Percentiles rank a stretch among this genome's conserved stretches.
phyloP scores from a whole-genome alignment of 1,139 yeast species.

The Lodderomyces jiufengensis region DNA sequence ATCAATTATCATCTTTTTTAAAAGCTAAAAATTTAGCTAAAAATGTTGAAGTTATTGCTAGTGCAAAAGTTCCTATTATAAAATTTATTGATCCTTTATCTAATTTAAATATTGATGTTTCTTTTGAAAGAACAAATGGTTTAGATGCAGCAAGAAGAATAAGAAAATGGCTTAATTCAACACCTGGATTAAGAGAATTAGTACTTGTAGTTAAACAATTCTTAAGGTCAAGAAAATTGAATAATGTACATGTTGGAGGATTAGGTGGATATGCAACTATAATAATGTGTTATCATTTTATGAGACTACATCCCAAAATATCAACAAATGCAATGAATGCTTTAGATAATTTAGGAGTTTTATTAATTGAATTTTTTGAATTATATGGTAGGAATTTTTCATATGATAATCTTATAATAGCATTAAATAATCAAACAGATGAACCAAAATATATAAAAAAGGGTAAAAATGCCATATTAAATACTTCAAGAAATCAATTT shows the following conservation, averaged over 20 bases:
- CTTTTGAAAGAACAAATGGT: constrained; percentile 88
- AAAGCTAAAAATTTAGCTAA: constrained; percentile 62
- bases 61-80: constrained; percentile 93
- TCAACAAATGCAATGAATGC: constrained; percentile 65
- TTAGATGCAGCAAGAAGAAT: constrained; percentile 80
- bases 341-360: constrained; percentile 76
- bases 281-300: constrained; percentile 79
- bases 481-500: constrained; percentile 55
- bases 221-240: constrained; percentile 70
- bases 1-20: constrained; percentile 70
- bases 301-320: constrained; percentile 76
- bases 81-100: constrained; percentile 79
- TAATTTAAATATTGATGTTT: constrained; percentile 78
- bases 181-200: constrained; percentile 82
- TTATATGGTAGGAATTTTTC: constrained; percentile 92
- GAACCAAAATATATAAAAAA: constrained; percentile 56
- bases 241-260: constrained; percentile 95
- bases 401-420: constrained; percentile 71
- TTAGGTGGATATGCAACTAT: constrained; percentile 93
- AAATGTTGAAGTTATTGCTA: constrained; percentile 81
- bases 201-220: constrained; percentile 87
- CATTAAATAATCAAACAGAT: constrained; percentile 50
- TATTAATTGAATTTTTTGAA: constrained; percentile 90
- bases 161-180: constrained; percentile 65
- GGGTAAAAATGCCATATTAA: constrained; percentile 46